A percentile compares a stretch with the other conserved stretches of the same genome.
Conservation (phyloP, 2,329 filamentous ascomycete genomes). For the Cercospora sesami region DNA sequence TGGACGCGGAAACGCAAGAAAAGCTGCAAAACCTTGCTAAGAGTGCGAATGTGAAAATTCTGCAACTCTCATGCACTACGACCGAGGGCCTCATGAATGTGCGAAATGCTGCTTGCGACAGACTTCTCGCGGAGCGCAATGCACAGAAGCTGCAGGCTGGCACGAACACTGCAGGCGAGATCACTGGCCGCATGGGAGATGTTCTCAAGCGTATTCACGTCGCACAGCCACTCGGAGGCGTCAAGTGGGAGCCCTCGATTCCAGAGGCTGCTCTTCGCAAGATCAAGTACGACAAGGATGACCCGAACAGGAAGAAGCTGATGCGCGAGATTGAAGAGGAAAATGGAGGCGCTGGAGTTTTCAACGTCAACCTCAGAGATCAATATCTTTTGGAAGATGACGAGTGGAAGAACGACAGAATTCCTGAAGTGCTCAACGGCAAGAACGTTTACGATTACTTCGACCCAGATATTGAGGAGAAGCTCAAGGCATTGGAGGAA, state of each 20-base stretch:
- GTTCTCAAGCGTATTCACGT: conserved; percentile 95
- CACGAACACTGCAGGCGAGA: conserved; percentile 73
- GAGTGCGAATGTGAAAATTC: conserved; percentile 84
- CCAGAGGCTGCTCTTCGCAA: conserved; percentile 77
- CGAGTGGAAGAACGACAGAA: conserved; percentile 94
- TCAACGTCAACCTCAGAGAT: conserved; percentile 85
- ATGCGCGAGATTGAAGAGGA: conserved; percentile 87
- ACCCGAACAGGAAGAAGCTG: conserved; percentile 78
- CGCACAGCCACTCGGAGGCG: conserved; percentile 83
- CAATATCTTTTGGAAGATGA: conserved; percentile 84
- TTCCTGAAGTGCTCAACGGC: conserved; percentile 90
- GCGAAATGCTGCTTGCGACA: conserved; percentile 92
- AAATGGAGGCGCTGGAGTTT: conserved; percentile 92
- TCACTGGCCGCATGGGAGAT: conserved; percentile 79
- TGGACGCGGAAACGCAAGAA: conserved; percentile 74
- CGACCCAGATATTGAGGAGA: conserved; percentile 93
- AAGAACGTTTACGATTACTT: conserved; percentile 98
- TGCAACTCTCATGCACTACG: conserved; percentile 92
- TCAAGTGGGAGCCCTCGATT: conserved; percentile 70
- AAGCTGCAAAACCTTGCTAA: conserved; percentile 79
- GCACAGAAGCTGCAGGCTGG: conserved; percentile 92
- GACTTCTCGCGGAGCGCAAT: conserved; percentile 87
- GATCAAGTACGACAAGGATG: conserved; percentile 87
- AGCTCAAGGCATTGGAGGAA: conserved; percentile 86
- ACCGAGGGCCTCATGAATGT: conserved; percentile 91